Percentiles rank a stretch among this genome's conserved stretches.
Evolutionary conservation across 495 filamentous ascomycete genomes (phyloP).

Genomic region (Entonaema liquescens): DNA sequence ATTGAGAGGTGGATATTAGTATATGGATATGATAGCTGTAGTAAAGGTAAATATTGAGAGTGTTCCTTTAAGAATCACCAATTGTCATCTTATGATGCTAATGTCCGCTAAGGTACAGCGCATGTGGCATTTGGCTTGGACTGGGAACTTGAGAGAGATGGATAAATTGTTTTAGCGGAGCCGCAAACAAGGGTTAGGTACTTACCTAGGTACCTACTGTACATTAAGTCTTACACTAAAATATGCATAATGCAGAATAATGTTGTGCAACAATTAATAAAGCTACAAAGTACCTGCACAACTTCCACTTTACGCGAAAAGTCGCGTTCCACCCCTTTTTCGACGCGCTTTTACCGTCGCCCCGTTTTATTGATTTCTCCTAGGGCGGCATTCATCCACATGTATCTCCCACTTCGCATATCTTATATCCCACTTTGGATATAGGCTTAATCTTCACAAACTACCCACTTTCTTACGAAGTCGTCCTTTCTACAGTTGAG

Average conservation of each 20-base stretch:
- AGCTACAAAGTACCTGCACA: slow-evolving; percentile 23
- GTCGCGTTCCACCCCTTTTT: slow-evolving; percentile 31
- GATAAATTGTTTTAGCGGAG: slow-evolving; percentile 39
- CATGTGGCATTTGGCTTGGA: slow-evolving; percentile 40
- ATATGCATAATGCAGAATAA: slow-evolving; percentile 15
- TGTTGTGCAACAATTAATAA: slow-evolving; percentile 7
- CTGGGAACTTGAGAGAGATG: slow-evolving; percentile 13
- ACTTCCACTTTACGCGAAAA: slow-evolving; percentile 43
- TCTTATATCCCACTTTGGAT: slow-evolving; percentile 13
- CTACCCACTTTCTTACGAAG: slow-evolving; percentile 20
- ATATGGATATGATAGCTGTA: not conserved
- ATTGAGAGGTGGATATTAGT: slow-evolving; percentile 27
- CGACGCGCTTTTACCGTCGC: slow-evolving; percentile 15
- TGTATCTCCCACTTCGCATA: not conserved
- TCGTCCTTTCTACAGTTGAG: slow-evolving; percentile 3
- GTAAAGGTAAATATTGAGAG: slow-evolving; percentile 10
- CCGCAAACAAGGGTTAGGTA: not conserved
- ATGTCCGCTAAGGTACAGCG: slow-evolving; percentile 15
- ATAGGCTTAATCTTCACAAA: slow-evolving; percentile 3
- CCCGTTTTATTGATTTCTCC: slow-evolving; percentile 32
- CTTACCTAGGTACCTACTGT: not conserved
- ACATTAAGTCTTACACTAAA: not conserved
- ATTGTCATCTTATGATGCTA: slow-evolving; percentile 23
- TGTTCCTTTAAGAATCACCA: slow-evolving; percentile 11
- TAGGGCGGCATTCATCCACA: slow-evolving; percentile 9